phyloP scores from a whole-genome alignment of 371 early-diverging fungal genomes.

The Zychaea mexicana region DNA sequence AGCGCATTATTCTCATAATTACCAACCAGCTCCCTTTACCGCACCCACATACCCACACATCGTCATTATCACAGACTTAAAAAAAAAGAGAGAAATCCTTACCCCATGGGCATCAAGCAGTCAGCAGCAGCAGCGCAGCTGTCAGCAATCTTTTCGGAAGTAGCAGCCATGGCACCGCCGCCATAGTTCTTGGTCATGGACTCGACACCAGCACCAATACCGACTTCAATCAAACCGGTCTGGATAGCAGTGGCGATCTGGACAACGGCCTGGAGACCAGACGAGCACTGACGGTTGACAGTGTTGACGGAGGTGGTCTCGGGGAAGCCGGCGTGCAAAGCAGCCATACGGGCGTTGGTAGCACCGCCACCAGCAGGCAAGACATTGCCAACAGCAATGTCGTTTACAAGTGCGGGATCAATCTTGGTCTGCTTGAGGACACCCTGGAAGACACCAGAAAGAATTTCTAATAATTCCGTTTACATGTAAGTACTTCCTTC shows the following conservation, averaged over 20 bases:
- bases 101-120: constrained; percentile 88
- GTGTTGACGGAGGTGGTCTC: constrained; percentile 82
- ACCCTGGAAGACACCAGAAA: constrained; percentile 86
- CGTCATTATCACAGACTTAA: not conserved
- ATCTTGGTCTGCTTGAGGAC: constrained; percentile 80
- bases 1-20: not conserved
- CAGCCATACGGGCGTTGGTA: constrained; percentile 94
- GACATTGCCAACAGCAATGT: constrained; percentile 95
- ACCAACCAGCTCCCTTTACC: not conserved
- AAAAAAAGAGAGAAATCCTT: constrained; percentile 12
- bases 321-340: constrained; percentile 94
- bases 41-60: not conserved
- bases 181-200: constrained; percentile 96
- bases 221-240: constrained; percentile 91
- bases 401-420: constrained; percentile 90
- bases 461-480: constrained; percentile 76
- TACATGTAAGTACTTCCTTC: not conserved
- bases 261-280: constrained; percentile 94
- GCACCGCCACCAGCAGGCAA: constrained; percentile 94
- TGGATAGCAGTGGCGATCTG: constrained; percentile 91
- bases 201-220: constrained; percentile 98
- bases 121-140: constrained; percentile 75
- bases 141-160: constrained; percentile 75
- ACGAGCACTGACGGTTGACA: constrained; percentile 97
- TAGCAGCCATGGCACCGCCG: constrained; percentile 70